These are phyloP conservation scores for Boletus subcaerulescens DNA, from an alignment of 768 basidiomycete species.

Conservation along the genomic window DNA sequence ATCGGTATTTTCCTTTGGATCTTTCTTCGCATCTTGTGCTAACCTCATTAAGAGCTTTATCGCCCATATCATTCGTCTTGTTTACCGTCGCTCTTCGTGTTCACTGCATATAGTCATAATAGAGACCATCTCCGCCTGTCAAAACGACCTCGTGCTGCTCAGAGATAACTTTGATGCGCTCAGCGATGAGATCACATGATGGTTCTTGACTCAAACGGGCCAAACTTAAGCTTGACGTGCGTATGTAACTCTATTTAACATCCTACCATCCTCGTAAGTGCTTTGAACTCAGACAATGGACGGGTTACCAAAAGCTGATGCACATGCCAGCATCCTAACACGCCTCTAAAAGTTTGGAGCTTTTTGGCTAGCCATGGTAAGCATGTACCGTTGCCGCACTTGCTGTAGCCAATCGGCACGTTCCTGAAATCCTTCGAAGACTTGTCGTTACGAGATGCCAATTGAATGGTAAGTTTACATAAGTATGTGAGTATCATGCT, in stretches of 20 bases:
- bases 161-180: neutral
- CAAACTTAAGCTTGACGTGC: conserved; percentile 23
- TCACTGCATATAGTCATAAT: conserved; percentile 18
- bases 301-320: conserved; percentile 5
- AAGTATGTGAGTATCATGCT: neutral
- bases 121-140: conserved; percentile 7
- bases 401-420: conserved; percentile 1
- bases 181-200: conserved; percentile 4
- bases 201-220: neutral
- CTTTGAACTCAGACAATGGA: conserved; percentile 19
- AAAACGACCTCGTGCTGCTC: neutral
- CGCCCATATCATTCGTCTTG: conserved; percentile 2
- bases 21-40: neutral
- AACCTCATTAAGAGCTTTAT: conserved; percentile 1
- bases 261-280: neutral
- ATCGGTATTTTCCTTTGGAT: conserved; percentile 13
- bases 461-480: conserved; percentile 4
- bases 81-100: conserved; percentile 12
- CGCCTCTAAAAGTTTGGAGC: conserved; percentile 1
- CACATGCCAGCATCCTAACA: conserved; percentile 12
- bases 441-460: conserved; percentile 9
- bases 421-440: neutral
- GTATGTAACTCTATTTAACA: conserved; percentile 21
- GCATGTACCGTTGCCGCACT: neutral
- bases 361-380: neutral